Conservation (phyloP, 352 stramenopile species). For the Phytophthora hibernalis region DNA sequence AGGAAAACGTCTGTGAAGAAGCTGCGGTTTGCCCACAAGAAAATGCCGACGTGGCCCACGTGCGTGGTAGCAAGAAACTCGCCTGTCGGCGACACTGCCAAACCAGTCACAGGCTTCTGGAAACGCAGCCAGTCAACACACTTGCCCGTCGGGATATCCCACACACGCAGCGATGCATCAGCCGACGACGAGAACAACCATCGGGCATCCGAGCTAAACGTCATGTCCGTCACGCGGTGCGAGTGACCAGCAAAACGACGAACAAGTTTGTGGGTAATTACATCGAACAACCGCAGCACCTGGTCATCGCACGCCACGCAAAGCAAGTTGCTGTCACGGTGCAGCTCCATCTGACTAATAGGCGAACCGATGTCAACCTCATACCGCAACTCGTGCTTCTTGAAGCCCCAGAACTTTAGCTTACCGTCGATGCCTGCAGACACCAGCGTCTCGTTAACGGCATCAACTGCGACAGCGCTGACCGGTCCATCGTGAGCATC, state of each 20-base stretch:
- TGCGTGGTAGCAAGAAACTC: constrained; percentile 97
- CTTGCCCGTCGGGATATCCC: constrained; percentile 95
- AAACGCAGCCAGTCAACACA: constrained; percentile 97
- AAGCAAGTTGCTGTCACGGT: constrained; percentile 90
- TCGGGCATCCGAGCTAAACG: constrained; percentile 89
- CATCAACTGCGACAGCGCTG: constrained; percentile 89
- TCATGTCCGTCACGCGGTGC: constrained; percentile 89
- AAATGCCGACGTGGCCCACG: constrained; percentile 91
- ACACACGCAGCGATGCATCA: constrained; percentile 92
- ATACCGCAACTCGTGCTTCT: constrained; percentile 65
- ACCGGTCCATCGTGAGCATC: constrained; percentile 81
- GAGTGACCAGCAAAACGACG: constrained; percentile 87
- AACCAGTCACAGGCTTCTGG: constrained; percentile 89
- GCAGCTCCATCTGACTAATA: constrained; percentile 84
- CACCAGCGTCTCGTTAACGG: constrained; percentile 81
- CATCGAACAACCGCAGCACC: constrained; percentile 88
- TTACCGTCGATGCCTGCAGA: constrained; percentile 88
- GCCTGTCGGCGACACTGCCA: constrained; percentile 94
- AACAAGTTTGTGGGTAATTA: constrained; percentile 87
- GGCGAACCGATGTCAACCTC: constrained; percentile 81
- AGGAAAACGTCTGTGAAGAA: constrained; percentile 94
- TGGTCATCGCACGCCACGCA: constrained; percentile 91
- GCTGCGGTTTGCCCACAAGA: constrained; percentile 95
- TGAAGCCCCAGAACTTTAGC: constrained; percentile 93
- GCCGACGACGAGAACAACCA: constrained; percentile 89